Base-by-base conservation (phyloP, 2,329 filamentous ascomycete species). In the Clonostachys rosea region DNA sequence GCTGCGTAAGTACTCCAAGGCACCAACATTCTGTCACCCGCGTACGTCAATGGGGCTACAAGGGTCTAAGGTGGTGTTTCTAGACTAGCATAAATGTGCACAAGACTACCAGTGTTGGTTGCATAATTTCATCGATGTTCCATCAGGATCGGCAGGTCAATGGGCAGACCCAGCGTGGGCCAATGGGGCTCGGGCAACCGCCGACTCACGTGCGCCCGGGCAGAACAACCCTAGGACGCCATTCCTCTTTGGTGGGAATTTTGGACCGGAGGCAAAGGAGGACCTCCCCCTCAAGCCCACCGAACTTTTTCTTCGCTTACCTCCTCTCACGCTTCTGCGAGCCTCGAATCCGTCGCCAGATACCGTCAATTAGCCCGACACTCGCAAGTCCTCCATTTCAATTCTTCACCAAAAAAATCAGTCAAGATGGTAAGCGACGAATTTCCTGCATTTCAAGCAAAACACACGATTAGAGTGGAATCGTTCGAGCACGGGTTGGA, bases 381-480 rank as follows among this genome's bases (percentile, higher is more conserved):
- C 71, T 76, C 75, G 71, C 73, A 68, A 69, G 64, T 66, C 53
- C 58, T 59, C 63, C 59, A 68, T 63, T 60, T 61, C 61, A 65
- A 61, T 65, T 65, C 54, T 59, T 61, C 56, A 61, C 62, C 62
- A 68, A 30, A 61, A 67, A 65, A 75, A 75, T 77, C 70, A 78
- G 75, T 75, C 81, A 86, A 84, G 69, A 86, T 86, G 83, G 83
- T 86, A 79, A 83, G 81, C 65, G 62, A 62, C 59, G 52, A 56
- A 48, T 48, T 49, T 49, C 51, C 47, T 50, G 42, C 48, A 48
- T 53, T 52, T 43, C 42, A 16, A 16, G 34, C 40, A 44, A 16
- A 39, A 46, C 48, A 45, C 45, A 45, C 47, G 42, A 44, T 49
- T 47, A 44, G 46, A 50, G 53, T 4, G 24, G 24, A 30, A 30